phyloP scores from a whole-genome alignment of 208 protist genomes.

The Trypanosoma platydactyli region DNA sequence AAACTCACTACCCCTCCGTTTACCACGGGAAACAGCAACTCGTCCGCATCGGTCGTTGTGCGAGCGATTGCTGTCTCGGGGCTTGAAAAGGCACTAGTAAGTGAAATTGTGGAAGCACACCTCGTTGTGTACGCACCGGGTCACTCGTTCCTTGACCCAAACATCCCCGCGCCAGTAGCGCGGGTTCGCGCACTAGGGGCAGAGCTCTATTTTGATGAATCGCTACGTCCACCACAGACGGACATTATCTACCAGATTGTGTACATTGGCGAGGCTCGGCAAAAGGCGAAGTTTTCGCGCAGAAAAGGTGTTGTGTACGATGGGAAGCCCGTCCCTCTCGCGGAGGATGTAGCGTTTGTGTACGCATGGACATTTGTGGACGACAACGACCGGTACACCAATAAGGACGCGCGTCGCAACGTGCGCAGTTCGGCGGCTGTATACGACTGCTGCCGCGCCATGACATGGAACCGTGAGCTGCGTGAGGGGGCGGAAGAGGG shows the following conservation, averaged over 20 bases:
- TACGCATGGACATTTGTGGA: slow-evolving; percentile 75
- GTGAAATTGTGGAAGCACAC: slow-evolving; percentile 42
- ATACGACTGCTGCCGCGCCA: slow-evolving; percentile 64
- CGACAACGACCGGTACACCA: neutral
- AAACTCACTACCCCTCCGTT: slow-evolving; percentile 58
- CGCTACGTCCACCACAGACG: slow-evolving; percentile 46
- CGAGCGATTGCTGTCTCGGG: slow-evolving; percentile 51
- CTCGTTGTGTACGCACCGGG: slow-evolving; percentile 54
- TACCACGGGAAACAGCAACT: slow-evolving; percentile 17
- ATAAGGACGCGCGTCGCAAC: slow-evolving; percentile 14
- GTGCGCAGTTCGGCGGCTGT: slow-evolving; percentile 63
- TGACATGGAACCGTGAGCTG: slow-evolving; percentile 32
- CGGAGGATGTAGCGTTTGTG: slow-evolving; percentile 62
- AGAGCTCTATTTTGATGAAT: slow-evolving; percentile 81
- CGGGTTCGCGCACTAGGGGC: slow-evolving; percentile 49
- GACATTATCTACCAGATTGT: slow-evolving; percentile 72
- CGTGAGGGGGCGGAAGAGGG: slow-evolving; percentile 36
- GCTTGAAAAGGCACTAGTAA: slow-evolving; percentile 22
- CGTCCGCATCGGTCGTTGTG: slow-evolving; percentile 38
- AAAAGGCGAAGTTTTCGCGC: slow-evolving; percentile 62
- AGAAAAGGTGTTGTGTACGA: slow-evolving; percentile 42
- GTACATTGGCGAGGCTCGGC: slow-evolving; percentile 45
- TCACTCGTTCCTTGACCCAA: slow-evolving; percentile 64
- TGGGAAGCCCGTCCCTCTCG: slow-evolving; percentile 48
- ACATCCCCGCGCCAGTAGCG: slow-evolving; percentile 54